Evolutionary conservation across 306 rosid genomes (phyloP).

Genomic region (Rosa lucieae): DNA sequence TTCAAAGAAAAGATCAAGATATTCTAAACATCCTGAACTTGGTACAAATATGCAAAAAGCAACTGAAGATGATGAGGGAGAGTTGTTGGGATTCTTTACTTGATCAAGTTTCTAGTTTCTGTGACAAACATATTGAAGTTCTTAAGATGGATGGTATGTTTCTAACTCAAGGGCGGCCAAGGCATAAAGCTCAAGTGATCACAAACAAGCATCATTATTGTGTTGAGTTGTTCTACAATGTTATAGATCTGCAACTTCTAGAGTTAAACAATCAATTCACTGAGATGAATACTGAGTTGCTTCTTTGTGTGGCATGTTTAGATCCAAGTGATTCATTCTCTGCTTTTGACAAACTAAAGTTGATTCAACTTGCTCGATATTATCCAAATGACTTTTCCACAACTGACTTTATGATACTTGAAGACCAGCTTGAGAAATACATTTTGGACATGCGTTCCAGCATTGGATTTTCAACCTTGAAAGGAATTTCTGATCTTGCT

Average conservation of each 20-base stretch:
- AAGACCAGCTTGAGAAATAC: slow-evolving; percentile 19
- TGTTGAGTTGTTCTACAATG: neutral
- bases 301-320: neutral
- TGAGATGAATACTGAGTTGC: slow-evolving; percentile 4
- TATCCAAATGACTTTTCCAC: slow-evolving; percentile 14
- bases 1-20: neutral
- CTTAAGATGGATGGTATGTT: neutral
- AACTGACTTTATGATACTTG: neutral
- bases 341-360: slow-evolving; percentile 1
- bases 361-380: neutral
- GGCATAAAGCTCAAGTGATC: neutral
- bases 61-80: neutral
- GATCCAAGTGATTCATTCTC: neutral
- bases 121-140: neutral
- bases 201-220: slow-evolving; percentile 10
- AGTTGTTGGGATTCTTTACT: neutral
- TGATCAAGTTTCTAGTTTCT: neutral
- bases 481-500: slow-evolving; percentile 10
- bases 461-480: neutral
- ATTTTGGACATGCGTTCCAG: neutral
- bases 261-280: neutral
- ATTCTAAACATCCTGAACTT: neutral
- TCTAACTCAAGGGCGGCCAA: neutral
- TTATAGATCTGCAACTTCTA: slow-evolving; percentile 16
- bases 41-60: neutral